These are phyloP conservation scores for Santalum album DNA, from an alignment of 164 flowering plant species.

Conservation along the genomic window DNA sequence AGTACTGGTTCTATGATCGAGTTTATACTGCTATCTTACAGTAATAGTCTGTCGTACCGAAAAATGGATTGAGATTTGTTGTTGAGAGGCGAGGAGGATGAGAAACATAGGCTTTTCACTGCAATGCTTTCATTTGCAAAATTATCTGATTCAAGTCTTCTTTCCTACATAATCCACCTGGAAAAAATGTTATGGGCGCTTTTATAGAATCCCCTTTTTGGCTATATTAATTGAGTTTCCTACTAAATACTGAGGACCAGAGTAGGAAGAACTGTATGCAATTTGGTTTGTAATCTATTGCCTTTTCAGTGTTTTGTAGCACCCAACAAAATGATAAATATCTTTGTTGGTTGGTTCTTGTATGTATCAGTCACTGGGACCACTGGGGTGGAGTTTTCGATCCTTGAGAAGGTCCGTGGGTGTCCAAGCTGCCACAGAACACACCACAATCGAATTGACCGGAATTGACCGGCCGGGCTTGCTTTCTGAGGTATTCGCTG, in stretches of 20 bases:
- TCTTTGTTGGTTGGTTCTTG: slow-evolving; percentile 10
- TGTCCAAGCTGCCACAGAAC: slow-evolving; percentile 53
- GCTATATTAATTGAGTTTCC: too few species aligned
- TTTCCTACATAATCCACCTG: too few species aligned
- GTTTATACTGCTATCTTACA: too few species aligned
- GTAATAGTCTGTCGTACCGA: too few species aligned
- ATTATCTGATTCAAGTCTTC: too few species aligned
- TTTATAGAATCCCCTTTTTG: too few species aligned
- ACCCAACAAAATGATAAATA: slow-evolving; percentile 2
- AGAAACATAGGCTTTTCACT: too few species aligned
- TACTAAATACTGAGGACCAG: background rate
- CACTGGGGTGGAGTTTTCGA: slow-evolving; percentile 41
- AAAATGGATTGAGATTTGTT: too few species aligned
- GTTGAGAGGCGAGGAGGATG: too few species aligned
- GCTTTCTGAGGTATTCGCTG: slow-evolving; percentile 87
- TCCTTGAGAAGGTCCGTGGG: slow-evolving; percentile 70
- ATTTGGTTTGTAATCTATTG: background rate
- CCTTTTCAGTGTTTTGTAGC: background rate
- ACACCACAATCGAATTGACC: slow-evolving; percentile 70
- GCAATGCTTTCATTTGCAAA: too few species aligned
- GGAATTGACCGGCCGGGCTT: slow-evolving; percentile 90
- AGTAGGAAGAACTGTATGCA: background rate
- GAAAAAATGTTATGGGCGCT: too few species aligned
- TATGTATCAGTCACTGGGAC: slow-evolving; percentile 57
- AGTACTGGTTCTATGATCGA: too few species aligned